Percentiles rank a stretch among this genome's conserved stretches.
These are phyloP conservation scores for Venturia effusa DNA, from an alignment of 2,329 filamentous ascomycete genomes.

Conservation along the genomic window DNA sequence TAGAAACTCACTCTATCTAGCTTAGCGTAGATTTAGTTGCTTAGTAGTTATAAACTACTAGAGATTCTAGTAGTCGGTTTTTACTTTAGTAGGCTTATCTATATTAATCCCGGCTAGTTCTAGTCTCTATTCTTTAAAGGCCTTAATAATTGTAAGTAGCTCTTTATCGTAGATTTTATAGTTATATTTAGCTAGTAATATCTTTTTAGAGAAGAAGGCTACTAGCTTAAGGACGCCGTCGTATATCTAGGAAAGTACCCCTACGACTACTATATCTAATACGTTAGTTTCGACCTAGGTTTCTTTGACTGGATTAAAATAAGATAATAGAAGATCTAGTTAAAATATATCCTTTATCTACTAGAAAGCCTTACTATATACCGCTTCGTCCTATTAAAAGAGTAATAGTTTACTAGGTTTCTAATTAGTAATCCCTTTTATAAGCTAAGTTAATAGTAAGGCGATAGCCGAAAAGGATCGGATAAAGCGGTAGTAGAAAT, in stretches of 20 bases:
- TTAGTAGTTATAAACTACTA: too few species aligned
- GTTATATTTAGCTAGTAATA: conserved; percentile 18
- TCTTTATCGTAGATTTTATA: conserved; percentile 27
- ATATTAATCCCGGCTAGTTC: conserved; percentile 14
- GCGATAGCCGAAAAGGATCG: conserved; percentile 14
- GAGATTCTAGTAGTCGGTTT: too few species aligned
- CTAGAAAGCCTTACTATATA: background rate
- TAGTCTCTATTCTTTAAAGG: conserved; percentile 18
- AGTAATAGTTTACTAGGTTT: background rate
- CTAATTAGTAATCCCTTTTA: too few species aligned
- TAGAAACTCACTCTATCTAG: too few species aligned
- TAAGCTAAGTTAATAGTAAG: conserved; percentile 13
- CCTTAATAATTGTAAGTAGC: conserved; percentile 20
- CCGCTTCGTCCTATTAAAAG: background rate
- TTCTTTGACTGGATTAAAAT: conserved; percentile 14
- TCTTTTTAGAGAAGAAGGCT: conserved; percentile 16
- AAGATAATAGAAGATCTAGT: conserved; percentile 14
- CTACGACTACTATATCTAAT: conserved; percentile 12
- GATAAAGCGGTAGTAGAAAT: conserved; percentile 23
- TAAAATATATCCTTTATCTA: conserved; percentile 14
- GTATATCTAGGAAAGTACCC: conserved; percentile 11
- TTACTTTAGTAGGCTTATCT: background rate
- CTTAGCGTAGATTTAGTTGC: too few species aligned
- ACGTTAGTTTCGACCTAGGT: conserved; percentile 16
- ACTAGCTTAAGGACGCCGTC: conserved; percentile 13